Conservation (phyloP, 2,329 filamentous ascomycete genomes). For the Ophiocordyceps unilateralis region DNA sequence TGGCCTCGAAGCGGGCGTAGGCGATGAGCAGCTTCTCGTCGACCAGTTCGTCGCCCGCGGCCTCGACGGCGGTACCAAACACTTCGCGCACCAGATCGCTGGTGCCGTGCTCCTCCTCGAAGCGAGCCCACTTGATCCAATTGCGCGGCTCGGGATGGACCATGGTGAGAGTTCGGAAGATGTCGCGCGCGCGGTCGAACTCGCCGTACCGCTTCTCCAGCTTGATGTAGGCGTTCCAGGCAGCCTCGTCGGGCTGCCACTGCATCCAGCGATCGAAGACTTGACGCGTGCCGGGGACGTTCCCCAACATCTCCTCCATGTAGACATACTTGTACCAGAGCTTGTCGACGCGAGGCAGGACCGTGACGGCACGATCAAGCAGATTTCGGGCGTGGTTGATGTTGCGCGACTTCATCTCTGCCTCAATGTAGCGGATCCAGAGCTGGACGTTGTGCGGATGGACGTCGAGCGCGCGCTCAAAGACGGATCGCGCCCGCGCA, state of each 20-base stretch:
- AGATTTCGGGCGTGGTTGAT: slow-evolving; percentile 95
- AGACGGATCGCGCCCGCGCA: slow-evolving; percentile 76
- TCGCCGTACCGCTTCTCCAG: slow-evolving; percentile 91
- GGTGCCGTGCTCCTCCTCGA: slow-evolving; percentile 90
- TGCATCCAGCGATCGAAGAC: slow-evolving; percentile 98
- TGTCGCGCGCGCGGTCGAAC: slow-evolving; percentile 72
- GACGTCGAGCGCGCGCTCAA: slow-evolving; percentile 86
- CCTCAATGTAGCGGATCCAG: slow-evolving; percentile 88
- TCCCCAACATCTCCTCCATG: slow-evolving; percentile 95
- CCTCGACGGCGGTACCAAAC: slow-evolving; percentile 74
- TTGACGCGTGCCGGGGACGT: slow-evolving; percentile 78
- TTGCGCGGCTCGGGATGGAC: slow-evolving; percentile 90
- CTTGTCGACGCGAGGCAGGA: slow-evolving; percentile 82
- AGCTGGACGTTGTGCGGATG: slow-evolving; percentile 72
- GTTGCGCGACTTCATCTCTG: slow-evolving; percentile 83
- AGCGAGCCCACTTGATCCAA: slow-evolving; percentile 98
- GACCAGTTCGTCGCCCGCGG: slow-evolving; percentile 83
- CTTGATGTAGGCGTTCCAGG: slow-evolving; percentile 94
- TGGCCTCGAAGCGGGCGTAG: slow-evolving; percentile 88
- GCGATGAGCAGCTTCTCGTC: slow-evolving; percentile 92
- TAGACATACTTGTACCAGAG: slow-evolving; percentile 99
- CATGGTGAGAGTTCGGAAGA: slow-evolving; percentile 79
- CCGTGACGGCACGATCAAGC: slow-evolving; percentile 84
- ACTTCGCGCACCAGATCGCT: slow-evolving; percentile 85
- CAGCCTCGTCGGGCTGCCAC: slow-evolving; percentile 92